Conservation (phyloP, 1,139 yeast genomes). For the Meyerozyma carpophila region DNA sequence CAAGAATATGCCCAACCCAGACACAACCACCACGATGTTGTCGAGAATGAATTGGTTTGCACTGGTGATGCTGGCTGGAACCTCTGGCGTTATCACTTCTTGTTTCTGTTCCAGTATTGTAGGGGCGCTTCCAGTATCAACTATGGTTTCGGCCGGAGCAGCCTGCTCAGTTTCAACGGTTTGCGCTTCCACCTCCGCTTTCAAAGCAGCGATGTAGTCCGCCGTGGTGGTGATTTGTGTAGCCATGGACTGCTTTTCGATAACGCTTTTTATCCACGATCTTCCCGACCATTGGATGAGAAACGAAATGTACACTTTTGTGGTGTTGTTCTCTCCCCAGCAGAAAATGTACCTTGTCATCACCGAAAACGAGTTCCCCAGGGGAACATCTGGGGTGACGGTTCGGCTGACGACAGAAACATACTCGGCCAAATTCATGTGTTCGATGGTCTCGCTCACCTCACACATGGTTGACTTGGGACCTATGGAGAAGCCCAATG, state of each 20-base stretch:
- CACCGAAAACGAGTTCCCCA: slow-evolving; percentile 50
- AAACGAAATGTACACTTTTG: slow-evolving; percentile 38
- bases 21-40: not conserved
- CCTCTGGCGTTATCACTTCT: not conserved
- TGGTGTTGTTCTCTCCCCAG: slow-evolving; percentile 43
- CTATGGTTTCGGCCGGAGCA: not conserved
- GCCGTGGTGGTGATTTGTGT: slow-evolving; percentile 43
- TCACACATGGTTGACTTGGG: slow-evolving; percentile 53
- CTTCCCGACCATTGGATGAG: slow-evolving; percentile 50
- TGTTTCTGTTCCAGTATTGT: not conserved
- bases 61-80: not conserved
- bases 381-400: slow-evolving; percentile 56
- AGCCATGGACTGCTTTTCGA: slow-evolving; percentile 44
- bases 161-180: not conserved
- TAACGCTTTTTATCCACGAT: slow-evolving; percentile 52
- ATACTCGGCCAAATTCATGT: slow-evolving; percentile 32
- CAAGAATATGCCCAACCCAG: not conserved
- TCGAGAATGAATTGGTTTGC: not conserved
- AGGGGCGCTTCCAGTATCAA: not conserved
- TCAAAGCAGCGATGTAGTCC: slow-evolving; percentile 25
- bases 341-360: slow-evolving; percentile 42
- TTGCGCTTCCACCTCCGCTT: slow-evolving; percentile 19
- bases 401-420: slow-evolving; percentile 35
- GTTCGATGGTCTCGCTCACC: slow-evolving; percentile 40
- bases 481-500: slow-evolving; percentile 50